These are phyloP conservation scores for Jacaranda copaia DNA, from an alignment of 257 asterid species.

Conservation along the genomic window DNA sequence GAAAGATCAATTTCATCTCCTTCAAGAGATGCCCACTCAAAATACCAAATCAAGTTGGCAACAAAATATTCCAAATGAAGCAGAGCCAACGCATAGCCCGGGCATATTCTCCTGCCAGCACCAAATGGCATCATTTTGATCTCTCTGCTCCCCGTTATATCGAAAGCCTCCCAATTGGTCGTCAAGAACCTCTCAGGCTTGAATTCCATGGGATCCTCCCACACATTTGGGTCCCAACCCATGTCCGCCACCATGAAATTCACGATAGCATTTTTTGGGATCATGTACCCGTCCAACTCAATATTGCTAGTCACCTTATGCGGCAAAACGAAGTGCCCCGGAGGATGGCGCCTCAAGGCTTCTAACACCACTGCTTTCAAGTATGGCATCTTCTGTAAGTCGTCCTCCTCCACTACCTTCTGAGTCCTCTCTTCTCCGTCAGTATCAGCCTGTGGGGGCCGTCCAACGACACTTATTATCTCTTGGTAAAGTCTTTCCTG, in stretches of 20 bases:
- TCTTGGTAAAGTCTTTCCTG: slow-evolving; percentile 60
- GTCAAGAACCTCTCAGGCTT: slow-evolving; percentile 68
- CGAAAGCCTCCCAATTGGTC: slow-evolving; percentile 42
- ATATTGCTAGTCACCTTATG: slow-evolving; percentile 55
- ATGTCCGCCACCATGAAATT: slow-evolving; percentile 77
- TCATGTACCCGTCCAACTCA: slow-evolving; percentile 51
- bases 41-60: slow-evolving; percentile 63
- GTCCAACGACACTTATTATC: slow-evolving; percentile 46
- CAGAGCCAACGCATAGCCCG: slow-evolving; percentile 57
- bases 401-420: slow-evolving; percentile 56
- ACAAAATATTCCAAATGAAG: slow-evolving; percentile 77
- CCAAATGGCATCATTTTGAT: slow-evolving; percentile 89
- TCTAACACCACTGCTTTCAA: slow-evolving; percentile 70
- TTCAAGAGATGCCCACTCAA: slow-evolving; percentile 47
- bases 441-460: neutral
- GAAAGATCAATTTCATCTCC: slow-evolving; percentile 61
- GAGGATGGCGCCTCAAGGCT: slow-evolving; percentile 71
- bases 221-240: slow-evolving; percentile 71
- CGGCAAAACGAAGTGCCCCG: slow-evolving; percentile 74
- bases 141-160: slow-evolving; percentile 66
- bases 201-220: slow-evolving; percentile 78
- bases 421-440: neutral
- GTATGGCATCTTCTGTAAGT: slow-evolving; percentile 57
- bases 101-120: slow-evolving; percentile 73
- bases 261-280: slow-evolving; percentile 55